Evolutionary conservation across 2,329 filamentous ascomycete genomes (phyloP).

Genomic region (Hypoxylon sp.): DNA sequence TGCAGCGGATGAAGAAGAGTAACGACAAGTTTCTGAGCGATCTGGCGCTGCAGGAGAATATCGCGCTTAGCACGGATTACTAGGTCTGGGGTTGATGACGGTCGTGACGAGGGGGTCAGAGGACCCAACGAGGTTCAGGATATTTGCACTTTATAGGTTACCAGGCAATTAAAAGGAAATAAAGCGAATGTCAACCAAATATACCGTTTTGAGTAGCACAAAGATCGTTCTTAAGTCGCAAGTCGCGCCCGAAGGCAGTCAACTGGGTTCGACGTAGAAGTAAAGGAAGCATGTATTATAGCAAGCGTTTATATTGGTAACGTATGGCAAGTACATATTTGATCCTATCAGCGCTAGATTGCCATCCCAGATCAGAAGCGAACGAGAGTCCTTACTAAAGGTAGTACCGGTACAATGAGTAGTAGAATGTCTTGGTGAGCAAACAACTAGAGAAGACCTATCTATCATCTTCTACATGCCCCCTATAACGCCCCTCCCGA

Average conservation of each 20-base stretch:
- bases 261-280: not conserved
- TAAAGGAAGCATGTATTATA: not conserved
- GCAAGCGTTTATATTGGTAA: not conserved
- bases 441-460: slow-evolving; percentile 32
- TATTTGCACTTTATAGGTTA: not conserved
- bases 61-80: slow-evolving; percentile 43
- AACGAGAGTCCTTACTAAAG: slow-evolving; percentile 17
- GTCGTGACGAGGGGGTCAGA: not conserved
- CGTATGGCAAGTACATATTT: not conserved
- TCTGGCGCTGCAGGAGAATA: slow-evolving; percentile 40
- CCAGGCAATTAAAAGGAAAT: not conserved
- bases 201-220: not conserved
- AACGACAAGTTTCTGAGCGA: slow-evolving; percentile 43
- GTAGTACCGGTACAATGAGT: slow-evolving; percentile 1
- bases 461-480: slow-evolving; percentile 40
- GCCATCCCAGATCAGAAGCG: slow-evolving; percentile 1
- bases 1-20: slow-evolving; percentile 40
- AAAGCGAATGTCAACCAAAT: not conserved
- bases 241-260: not conserved
- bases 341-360: not conserved
- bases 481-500: slow-evolving; percentile 37
- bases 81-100: slow-evolving; percentile 2
- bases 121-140: not conserved
- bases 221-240: not conserved
- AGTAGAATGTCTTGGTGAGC: slow-evolving; percentile 28